Base-by-base conservation (phyloP, 2,329 filamentous ascomycete genomes). In the Lachnellula occidentalis region DNA sequence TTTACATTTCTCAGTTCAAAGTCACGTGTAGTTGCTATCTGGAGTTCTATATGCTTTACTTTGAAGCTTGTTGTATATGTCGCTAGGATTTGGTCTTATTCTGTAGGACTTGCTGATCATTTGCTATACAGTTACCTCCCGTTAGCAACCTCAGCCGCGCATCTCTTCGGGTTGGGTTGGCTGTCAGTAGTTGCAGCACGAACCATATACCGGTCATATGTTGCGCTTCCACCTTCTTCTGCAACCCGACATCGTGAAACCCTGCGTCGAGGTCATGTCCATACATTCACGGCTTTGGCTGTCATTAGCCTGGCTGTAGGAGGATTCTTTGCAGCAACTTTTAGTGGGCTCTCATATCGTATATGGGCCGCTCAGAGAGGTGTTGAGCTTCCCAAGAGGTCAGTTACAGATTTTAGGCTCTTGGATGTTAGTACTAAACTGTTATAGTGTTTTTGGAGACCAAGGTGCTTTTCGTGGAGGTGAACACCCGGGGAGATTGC, bases 261-360 rank as follows among this genome's bases (percentile, higher is more conserved):
- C 43, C 60, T 64, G 22, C 61, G 71, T 45, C 63, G 55, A 54
- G 58, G 50, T 9, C 58, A 70, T 48, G 59, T 70, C 21, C 65
- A 66, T 15, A 50, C 73, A 21, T 79, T 81, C 66, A 67, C 71
- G 0, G 49, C 67, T 22, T 69, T 81, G n/a, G 73, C 76, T 5
- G 48, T 73, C 22, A 53, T 74, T n/a, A 78, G 78, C 52, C 64
- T 81, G 24, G 66, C 66, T 1, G 65, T 71, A 1, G 73, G 76
- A 4, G 70, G 69, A 3, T 77, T 75, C 58, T 74, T 76, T 59
- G 71, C 72, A 45, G 66, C 74, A 36, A 62, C 66, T 31, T 76
- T 76, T 62, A 74, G 74, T 49, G 67, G 70, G 5, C 64, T 76
- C 17, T 79, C 77, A 3, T 81, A 81, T 66, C 67, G 71, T 41